Evolutionary conservation across 2,329 filamentous ascomycete genomes (phyloP), one percentile per base, ranked within the genome.

Genomic region (Colletotrichum plurivorum): DNA sequence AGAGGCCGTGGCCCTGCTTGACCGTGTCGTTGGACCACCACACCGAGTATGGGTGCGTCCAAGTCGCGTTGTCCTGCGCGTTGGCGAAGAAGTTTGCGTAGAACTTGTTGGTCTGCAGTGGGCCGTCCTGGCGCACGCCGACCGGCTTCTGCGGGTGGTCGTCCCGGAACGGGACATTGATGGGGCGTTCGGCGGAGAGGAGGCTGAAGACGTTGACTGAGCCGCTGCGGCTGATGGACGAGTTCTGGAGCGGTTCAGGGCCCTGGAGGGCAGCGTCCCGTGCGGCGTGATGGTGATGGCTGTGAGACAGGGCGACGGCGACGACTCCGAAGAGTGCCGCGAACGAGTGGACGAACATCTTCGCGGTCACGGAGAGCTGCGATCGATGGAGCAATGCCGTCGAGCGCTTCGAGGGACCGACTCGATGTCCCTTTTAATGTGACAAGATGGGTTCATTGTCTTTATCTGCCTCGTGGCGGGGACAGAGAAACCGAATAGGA

Each of bases 41-140:
- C 9, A 93, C 75, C 2, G 86, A 84, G 75, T 93, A 93, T 1
- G 90, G 93, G 75, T 94, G 89, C 1, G 90, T 88, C 81, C 90
- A 95, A 1, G 89, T 84, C 1, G 88, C 84, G 16, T 86, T 85
- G 7, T 84, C 86, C 76, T 95, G 93, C 36, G 81, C 84, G 12
- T 89, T 90, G 1, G 95, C 83, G 76, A 93, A 92, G 69, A 94
- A 88, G 73, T 93, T 94, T 68, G 89, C 84, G 73, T 91, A 91
- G 78, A 92, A 93, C 75, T 91, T 93, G 81, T 93, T 93, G 10
- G 91, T 93, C 46, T 86, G 82, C 59, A 91, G 79, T 2, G 89
- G 86, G 0, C 76, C 75, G 27, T 65, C 54, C 10, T 52, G 49
- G 18, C 20, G 18, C 12, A 69, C 49, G 7, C 66, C 62, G 18